Evolutionary conservation across 2,329 filamentous ascomycete genomes (phyloP).

Genomic region (Neocucurbitaria cava): DNA sequence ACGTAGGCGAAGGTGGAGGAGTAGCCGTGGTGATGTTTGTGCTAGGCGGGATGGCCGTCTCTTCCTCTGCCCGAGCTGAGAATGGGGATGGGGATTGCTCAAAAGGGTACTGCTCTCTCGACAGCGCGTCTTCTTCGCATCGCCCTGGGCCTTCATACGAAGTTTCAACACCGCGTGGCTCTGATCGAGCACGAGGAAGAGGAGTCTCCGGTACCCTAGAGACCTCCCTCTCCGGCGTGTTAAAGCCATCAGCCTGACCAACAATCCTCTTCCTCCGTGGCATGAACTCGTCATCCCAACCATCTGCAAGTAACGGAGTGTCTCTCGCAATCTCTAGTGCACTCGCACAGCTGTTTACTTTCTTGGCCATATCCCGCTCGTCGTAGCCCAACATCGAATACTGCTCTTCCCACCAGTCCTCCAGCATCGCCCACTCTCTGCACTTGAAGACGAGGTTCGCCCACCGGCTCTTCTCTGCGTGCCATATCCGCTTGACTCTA

Average conservation of each 20-base stretch:
- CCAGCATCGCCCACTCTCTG: neutral
- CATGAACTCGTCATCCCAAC: neutral
- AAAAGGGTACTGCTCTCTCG: neutral
- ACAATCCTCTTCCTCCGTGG: neutral
- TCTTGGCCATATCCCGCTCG: neutral
- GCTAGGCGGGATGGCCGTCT: neutral
- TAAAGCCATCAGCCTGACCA: neutral
- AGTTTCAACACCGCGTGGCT: neutral
- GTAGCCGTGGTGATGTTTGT: neutral
- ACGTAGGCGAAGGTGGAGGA: neutral
- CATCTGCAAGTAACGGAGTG: neutral
- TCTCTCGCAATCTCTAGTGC: neutral
- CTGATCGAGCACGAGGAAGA: neutral
- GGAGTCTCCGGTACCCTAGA: neutral
- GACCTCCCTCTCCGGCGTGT: neutral
- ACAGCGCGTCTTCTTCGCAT: neutral
- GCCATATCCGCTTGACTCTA: neutral
- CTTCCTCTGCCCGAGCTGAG: neutral
- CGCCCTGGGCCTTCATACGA: neutral
- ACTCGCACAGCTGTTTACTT: neutral
- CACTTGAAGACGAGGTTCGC: neutral
- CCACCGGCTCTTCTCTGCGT: slow-evolving; percentile 3
- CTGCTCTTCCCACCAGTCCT: slow-evolving; percentile 1
- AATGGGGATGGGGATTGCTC: neutral
- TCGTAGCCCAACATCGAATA: neutral